A percentile compares a stretch with the other conserved stretches of the same genome.
Conservation (phyloP, 768 basidiomycete species). For the Xerocomellus intermedius region DNA sequence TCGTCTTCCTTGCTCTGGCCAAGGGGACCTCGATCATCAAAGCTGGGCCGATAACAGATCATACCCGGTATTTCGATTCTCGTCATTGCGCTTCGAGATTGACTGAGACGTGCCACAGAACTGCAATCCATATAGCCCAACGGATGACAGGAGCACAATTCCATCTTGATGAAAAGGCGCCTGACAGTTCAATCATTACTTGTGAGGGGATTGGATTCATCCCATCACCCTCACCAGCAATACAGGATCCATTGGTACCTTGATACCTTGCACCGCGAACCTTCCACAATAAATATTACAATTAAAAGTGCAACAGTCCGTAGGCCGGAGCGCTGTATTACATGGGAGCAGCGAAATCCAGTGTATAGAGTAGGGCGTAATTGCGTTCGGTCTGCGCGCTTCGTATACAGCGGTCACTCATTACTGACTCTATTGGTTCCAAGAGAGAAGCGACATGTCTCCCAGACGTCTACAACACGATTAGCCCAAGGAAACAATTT, state of each 20-base stretch:
- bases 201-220: constrained; percentile 66
- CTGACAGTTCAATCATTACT: constrained; percentile 44
- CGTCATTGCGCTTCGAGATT: neutral
- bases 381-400: neutral
- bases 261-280: constrained; percentile 1
- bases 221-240: constrained; percentile 11
- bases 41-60: constrained; percentile 58
- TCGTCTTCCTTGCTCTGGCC: constrained; percentile 74
- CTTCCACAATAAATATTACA: constrained; percentile 20
- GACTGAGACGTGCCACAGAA: constrained; percentile 28
- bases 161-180: constrained; percentile 43
- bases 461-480: constrained; percentile 61
- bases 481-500: neutral
- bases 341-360: constrained; percentile 15
- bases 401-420: constrained; percentile 3
- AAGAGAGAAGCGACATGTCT: constrained; percentile 84
- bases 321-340: constrained; percentile 20
- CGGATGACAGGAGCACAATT: constrained; percentile 69
- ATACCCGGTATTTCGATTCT: constrained; percentile 53
- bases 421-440: constrained; percentile 54
- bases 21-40: constrained; percentile 58
- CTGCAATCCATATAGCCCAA: constrained; percentile 74
- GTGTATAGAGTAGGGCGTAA: constrained; percentile 19
- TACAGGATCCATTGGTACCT: neutral
- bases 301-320: constrained; percentile 18